Evolutionary conservation across 805 yeast genomes (phyloP).

Genomic region (Yarrowia deformans): DNA sequence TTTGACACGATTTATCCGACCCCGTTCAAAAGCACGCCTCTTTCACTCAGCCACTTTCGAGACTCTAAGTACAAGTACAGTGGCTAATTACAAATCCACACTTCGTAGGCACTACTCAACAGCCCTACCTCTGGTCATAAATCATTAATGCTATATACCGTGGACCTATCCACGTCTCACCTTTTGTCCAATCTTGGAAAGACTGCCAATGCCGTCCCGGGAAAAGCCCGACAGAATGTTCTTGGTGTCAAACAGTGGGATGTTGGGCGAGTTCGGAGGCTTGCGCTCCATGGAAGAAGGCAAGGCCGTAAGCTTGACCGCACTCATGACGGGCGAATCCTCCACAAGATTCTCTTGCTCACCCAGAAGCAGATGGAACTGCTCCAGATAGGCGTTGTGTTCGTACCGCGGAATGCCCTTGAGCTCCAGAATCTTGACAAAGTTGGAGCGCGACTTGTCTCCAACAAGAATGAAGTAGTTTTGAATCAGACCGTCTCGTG

Average conservation of each 20-base stretch:
- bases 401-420: conserved; percentile 61
- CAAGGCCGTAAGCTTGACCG: conserved; percentile 24
- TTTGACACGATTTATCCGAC: no score
- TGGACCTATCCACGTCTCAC: conserved; percentile 17
- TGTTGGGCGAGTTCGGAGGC: conserved; percentile 30
- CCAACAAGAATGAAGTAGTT: conserved; percentile 71
- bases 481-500: conserved; percentile 67
- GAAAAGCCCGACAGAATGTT: conserved; percentile 32
- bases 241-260: conserved; percentile 32
- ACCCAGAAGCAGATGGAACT: conserved; percentile 53
- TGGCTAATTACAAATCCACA: no score
- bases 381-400: conserved; percentile 53
- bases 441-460: conserved; percentile 68
- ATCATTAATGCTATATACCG: conserved; percentile 35
- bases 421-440: conserved; percentile 66
- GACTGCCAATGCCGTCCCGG: conserved; percentile 18
- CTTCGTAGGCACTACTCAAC: no score
- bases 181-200: conserved; percentile 13
- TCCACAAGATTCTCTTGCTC: conserved; percentile 50
- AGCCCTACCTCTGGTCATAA: conserved; percentile 1
- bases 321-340: conserved; percentile 45
- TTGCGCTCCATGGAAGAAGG: conserved; percentile 15
- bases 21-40: no score
- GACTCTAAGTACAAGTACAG: not conserved
- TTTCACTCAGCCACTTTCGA: no score